Conservation (phyloP, 176 grass and related monocot genomes). For the Poa pratensis region DNA sequence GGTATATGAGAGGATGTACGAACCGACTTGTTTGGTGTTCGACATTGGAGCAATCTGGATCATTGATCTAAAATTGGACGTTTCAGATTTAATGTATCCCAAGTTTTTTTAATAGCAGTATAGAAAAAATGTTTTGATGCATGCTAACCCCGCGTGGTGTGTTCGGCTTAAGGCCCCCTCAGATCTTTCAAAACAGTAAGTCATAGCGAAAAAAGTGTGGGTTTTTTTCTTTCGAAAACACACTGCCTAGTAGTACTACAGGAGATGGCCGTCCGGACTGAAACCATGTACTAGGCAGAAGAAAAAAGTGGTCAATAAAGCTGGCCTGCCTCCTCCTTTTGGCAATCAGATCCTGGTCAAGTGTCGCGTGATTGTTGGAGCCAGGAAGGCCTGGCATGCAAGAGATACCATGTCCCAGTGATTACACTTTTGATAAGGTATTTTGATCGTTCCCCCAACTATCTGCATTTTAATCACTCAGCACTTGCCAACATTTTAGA, state of each 20-base stretch:
- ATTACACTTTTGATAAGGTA: background rate
- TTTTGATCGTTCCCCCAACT: background rate
- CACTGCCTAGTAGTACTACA: background rate
- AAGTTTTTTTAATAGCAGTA: no score
- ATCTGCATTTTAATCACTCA: background rate
- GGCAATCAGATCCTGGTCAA: constrained; percentile 42
- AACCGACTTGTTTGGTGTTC: no score
- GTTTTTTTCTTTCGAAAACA: background rate
- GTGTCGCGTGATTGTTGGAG: constrained; percentile 53
- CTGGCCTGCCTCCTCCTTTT: constrained; percentile 36
- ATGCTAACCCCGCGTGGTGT: background rate
- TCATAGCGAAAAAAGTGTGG: background rate
- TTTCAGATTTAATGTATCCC: no score
- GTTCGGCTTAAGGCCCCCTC: background rate
- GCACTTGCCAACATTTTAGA: background rate
- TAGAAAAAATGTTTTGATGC: background rate
- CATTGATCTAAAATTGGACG: no score
- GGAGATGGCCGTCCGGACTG: constrained; percentile 13
- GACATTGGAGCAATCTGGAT: no score
- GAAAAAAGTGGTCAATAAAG: constrained; percentile 52
- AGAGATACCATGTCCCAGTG: constrained; percentile 18
- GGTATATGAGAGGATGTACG: no score
- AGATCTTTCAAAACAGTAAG: background rate
- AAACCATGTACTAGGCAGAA: constrained; percentile 4
- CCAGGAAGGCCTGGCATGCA: constrained; percentile 24